A percentile compares a stretch with the other conserved stretches of the same genome.
Conservation (phyloP, 768 basidiomycete genomes). For the Tubosaeta sp. region DNA sequence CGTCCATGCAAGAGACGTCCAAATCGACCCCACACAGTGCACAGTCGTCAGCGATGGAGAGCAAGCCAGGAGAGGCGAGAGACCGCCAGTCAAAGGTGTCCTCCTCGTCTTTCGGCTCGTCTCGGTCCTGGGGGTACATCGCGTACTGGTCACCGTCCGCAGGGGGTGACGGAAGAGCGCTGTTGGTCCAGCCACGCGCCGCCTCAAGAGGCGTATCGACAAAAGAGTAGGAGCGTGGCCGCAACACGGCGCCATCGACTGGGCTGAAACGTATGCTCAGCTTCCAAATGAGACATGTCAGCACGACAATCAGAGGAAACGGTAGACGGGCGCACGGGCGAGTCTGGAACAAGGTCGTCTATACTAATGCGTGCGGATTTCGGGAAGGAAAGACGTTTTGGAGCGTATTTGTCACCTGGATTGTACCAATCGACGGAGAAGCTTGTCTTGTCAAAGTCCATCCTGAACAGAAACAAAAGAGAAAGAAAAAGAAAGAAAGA, state of each 20-base stretch:
- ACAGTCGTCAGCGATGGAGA: constrained; percentile 20
- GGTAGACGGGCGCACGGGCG: constrained; percentile 17
- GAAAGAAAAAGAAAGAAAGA: constrained; percentile 3
- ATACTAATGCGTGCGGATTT: constrained; percentile 31
- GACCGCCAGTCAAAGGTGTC: constrained; percentile 2
- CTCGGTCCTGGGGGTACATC: constrained; percentile 9
- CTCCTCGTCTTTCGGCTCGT: too few species aligned
- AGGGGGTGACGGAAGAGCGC: constrained; percentile 12
- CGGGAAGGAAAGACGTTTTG: constrained; percentile 31
- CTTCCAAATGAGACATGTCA: constrained; percentile 13
- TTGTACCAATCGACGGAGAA: constrained; percentile 31
- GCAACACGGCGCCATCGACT: constrained; percentile 6
- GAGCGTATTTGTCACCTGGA: constrained; percentile 23
- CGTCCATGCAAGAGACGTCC: constrained; percentile 34
- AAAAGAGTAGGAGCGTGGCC: constrained; percentile 14
- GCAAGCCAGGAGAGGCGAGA: constrained; percentile 4
- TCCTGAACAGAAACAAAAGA: constrained; percentile 13
- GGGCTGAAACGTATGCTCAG: constrained; percentile 22
- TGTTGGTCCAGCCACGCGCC: constrained; percentile 21
- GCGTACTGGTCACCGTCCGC: constrained; percentile 2
- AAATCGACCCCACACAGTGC: constrained; percentile 31
- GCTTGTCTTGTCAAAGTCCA: constrained; percentile 32
- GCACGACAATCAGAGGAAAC: not conserved
- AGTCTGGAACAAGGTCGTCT: constrained; percentile 28
- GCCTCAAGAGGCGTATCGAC: constrained; percentile 11